Evolutionary conservation across 169 alveolate species (phyloP).

Genomic region (Theileria equi): DNA sequence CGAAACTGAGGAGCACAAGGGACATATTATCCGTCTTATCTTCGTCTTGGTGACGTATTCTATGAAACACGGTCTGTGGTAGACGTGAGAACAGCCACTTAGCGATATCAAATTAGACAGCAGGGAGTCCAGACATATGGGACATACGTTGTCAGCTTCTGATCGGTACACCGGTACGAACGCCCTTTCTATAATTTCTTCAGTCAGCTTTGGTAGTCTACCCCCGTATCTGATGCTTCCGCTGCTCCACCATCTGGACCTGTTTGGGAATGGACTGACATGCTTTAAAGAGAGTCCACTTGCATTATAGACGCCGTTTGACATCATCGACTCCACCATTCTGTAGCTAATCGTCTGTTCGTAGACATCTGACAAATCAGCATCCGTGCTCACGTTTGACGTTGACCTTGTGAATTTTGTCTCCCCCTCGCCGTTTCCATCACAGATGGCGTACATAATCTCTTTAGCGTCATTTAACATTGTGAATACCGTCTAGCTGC

Average conservation of each 20-base stretch:
- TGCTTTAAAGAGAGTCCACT: not conserved
- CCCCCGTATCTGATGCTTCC: constrained; percentile 28
- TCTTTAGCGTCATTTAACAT: not conserved
- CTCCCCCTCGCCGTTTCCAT: constrained; percentile 11
- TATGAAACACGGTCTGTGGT: constrained; percentile 20
- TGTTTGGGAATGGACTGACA: constrained; percentile 26
- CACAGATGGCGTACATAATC: constrained; percentile 15
- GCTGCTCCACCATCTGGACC: constrained; percentile 22
- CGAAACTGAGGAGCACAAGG: constrained; percentile 18
- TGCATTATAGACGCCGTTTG: not conserved
- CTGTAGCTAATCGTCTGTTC: constrained; percentile 5
- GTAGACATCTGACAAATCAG: not conserved
- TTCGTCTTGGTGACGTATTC: constrained; percentile 21
- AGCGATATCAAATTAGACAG: constrained; percentile 13
- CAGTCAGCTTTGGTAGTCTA: not conserved
- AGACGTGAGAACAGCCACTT: constrained; percentile 33
- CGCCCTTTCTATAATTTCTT: constrained; percentile 5
- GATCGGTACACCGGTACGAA: constrained; percentile 1
- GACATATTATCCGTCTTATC: constrained; percentile 28
- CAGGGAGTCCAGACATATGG: constrained; percentile 30
- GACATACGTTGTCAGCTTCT: constrained; percentile 19
- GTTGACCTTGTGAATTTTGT: not conserved
- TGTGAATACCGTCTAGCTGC: too few species aligned
- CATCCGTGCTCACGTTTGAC: not conserved
- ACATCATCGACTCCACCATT: not conserved